Conservation (phyloP, 306 rosid genomes). For the Malus fusca region DNA sequence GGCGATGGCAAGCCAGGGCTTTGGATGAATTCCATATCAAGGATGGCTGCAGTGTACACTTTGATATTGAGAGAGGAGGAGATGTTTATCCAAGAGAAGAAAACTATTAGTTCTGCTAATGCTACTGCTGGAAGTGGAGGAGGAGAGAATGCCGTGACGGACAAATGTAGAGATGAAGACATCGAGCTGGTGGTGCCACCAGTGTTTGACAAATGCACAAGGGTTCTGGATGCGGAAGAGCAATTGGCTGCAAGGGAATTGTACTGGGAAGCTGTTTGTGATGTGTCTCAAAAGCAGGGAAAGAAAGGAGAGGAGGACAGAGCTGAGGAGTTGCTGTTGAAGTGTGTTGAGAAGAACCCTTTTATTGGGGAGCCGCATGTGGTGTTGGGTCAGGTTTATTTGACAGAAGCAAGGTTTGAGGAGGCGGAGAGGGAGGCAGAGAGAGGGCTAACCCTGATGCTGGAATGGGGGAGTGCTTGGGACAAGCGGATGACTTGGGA, state of each 20-base stretch:
- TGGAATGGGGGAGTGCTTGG: conserved; percentile 85
- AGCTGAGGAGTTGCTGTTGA: conserved; percentile 49
- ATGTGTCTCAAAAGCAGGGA: neutral
- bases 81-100: conserved; percentile 41
- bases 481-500: conserved; percentile 95
- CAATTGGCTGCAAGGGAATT: conserved; percentile 66
- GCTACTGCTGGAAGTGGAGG: neutral
- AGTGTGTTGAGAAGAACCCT: conserved; percentile 55
- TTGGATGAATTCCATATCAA: conserved; percentile 72
- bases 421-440: conserved; percentile 64
- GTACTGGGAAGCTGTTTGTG: conserved; percentile 78
- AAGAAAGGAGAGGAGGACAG: neutral
- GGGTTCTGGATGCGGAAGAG: conserved; percentile 53
- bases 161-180: conserved; percentile 54
- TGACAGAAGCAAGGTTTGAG: conserved; percentile 47
- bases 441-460: conserved; percentile 50
- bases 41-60: conserved; percentile 60
- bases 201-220: conserved; percentile 53
- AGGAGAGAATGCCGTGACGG: neutral
- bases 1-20: conserved; percentile 78
- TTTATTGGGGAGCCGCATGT: conserved; percentile 78
- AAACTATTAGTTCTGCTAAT: neutral
- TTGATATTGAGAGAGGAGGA: conserved; percentile 70
- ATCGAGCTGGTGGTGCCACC: conserved; percentile 60
- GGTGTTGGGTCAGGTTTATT: conserved; percentile 52